Percentiles rank a stretch among this genome's conserved stretches.
These are phyloP conservation scores for Boletus fagicola DNA, from an alignment of 768 basidiomycete genomes.

Conservation along the genomic window DNA sequence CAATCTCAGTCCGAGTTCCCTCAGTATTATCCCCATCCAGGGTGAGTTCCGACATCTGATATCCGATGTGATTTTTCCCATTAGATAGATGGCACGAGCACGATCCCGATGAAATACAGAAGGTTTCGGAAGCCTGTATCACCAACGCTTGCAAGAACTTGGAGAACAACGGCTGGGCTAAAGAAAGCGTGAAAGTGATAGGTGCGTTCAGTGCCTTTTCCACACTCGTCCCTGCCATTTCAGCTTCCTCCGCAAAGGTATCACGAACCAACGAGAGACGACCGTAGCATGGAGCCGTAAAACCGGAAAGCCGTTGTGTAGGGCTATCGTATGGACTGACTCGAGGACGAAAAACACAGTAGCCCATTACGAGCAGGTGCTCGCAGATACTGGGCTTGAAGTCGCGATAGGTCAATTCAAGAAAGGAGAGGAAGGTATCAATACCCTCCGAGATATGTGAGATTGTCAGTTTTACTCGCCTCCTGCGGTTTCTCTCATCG, in stretches of 20 bases:
- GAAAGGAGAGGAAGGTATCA: constrained; percentile 67
- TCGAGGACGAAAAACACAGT: constrained; percentile 87
- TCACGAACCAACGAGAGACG: constrained; percentile 98
- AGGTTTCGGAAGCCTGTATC: constrained; percentile 73
- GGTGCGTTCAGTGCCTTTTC: constrained; percentile 49
- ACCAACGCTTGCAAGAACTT: constrained; percentile 66
- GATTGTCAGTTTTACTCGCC: constrained; percentile 24
- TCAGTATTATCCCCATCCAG: constrained; percentile 89
- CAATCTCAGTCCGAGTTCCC: constrained; percentile 92
- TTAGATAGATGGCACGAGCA: constrained; percentile 88
- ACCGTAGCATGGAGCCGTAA: constrained; percentile 88
- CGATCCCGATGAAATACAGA: constrained; percentile 78
- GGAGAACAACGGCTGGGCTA: constrained; percentile 72
- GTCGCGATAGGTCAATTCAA: constrained; percentile 61
- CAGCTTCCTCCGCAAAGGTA: constrained; percentile 45
- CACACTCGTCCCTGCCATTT: background rate
- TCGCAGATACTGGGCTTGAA: constrained; percentile 73
- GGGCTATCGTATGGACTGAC: constrained; percentile 95
- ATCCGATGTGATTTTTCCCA: background rate
- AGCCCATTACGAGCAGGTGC: constrained; percentile 70
- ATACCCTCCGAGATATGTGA: constrained; percentile 66
- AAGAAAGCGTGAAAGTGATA: constrained; percentile 85
- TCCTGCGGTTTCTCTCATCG: background rate
- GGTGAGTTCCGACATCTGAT: constrained; percentile 42
- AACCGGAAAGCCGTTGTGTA: constrained; percentile 86